A percentile compares a stretch with the other conserved stretches of the same genome.
Conservation (phyloP, 495 filamentous ascomycete genomes). For the Clohesyomyces aquaticus region DNA sequence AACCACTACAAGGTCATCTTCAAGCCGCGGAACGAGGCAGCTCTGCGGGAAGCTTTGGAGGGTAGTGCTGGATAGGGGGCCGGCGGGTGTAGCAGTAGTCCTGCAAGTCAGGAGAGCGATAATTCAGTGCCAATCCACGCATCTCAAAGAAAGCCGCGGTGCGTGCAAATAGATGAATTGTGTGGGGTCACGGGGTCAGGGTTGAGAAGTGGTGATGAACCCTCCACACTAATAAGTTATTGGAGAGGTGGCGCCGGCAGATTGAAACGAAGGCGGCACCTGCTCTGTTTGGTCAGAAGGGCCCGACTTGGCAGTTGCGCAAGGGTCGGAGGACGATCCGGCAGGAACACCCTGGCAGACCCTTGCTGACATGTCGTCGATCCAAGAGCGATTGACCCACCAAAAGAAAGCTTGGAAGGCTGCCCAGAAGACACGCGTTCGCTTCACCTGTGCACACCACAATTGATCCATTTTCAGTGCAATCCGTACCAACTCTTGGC, state of each 20-base stretch:
- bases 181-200: slow-evolving; percentile 30
- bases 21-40: slow-evolving; percentile 55
- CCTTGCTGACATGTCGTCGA: too few relatives aligned
- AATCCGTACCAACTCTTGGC: background rate
- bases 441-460: background rate
- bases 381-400: too few relatives aligned
- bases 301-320: background rate
- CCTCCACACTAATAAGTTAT: too few relatives aligned
- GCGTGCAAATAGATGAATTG: slow-evolving; percentile 6
- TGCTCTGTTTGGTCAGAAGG: background rate
- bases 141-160: too few relatives aligned
- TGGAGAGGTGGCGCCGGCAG: too few relatives aligned
- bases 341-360: background rate
- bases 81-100: too few relatives aligned
- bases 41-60: slow-evolving; percentile 47
- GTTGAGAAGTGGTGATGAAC: slow-evolving; percentile 7
- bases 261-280: background rate
- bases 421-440: slow-evolving; percentile 10
- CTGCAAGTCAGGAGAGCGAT: too few relatives aligned
- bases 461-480: background rate
- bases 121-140: too few relatives aligned
- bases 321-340: background rate
- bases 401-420: background rate
- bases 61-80: too few relatives aligned
- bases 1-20: slow-evolving; percentile 60